phyloP scores from a whole-genome alignment of 1,284 basidiomycete species.

The Rhodotorula sp. region DNA sequence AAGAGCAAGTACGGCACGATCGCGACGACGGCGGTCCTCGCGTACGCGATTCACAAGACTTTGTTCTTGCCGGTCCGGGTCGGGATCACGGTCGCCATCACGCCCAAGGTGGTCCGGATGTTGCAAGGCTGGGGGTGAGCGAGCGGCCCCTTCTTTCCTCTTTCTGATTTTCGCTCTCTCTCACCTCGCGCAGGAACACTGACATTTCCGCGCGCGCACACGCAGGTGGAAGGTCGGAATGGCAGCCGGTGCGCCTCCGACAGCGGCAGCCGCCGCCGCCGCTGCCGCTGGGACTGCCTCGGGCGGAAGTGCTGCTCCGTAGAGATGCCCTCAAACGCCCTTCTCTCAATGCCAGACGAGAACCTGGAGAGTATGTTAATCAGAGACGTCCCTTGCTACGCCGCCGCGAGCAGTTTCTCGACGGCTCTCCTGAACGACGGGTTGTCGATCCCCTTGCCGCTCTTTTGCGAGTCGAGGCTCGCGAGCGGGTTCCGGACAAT shows the following conservation, averaged over 20 bases:
- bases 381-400: not conserved
- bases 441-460: conserved; percentile 75
- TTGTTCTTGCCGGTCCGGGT: conserved; percentile 85
- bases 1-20: conserved; percentile 54
- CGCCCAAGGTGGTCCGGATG: conserved; percentile 31
- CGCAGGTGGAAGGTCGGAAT: conserved; percentile 34
- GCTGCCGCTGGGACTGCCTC: conserved; percentile 9
- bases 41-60: conserved; percentile 96
- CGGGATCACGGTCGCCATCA: conserved; percentile 66
- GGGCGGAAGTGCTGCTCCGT: not conserved
- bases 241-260: conserved; percentile 42
- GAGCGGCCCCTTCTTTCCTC: not conserved
- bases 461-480: conserved; percentile 48
- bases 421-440: conserved; percentile 54
- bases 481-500: conserved; percentile 89
- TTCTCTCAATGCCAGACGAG: not conserved
- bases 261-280: conserved; percentile 3
- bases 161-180: not conserved
- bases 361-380: not conserved
- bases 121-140: conserved; percentile 37
- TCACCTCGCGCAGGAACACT: not conserved
- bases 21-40: conserved; percentile 87
- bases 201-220: not conserved
- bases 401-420: conserved; percentile 30
- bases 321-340: not conserved